These are phyloP conservation scores for Bathelium albidoporum DNA, from an alignment of 495 filamentous ascomycete species.

Conservation along the genomic window DNA sequence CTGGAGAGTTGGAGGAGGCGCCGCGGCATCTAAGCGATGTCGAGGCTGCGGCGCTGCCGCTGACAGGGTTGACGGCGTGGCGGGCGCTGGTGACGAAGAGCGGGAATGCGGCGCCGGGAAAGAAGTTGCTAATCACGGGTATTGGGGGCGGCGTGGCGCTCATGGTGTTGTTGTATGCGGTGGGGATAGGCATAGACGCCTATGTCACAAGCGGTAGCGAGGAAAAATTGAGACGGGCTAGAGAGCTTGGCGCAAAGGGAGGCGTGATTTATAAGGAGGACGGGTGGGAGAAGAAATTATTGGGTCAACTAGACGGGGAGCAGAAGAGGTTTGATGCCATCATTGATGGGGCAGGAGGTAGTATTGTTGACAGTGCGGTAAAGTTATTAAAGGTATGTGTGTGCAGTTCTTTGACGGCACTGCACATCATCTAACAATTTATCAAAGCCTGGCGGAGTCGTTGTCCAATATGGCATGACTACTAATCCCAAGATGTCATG, in stretches of 20 bases:
- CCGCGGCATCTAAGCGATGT: constrained; percentile 58
- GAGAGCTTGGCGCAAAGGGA: constrained; percentile 29
- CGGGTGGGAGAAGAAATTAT: constrained; percentile 35
- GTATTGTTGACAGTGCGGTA: constrained; percentile 28
- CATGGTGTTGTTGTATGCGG: constrained; percentile 32
- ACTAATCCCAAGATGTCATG: constrained; percentile 30
- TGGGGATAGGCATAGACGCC: constrained; percentile 28
- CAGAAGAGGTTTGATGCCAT: constrained; percentile 30
- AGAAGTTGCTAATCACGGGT: constrained; percentile 33
- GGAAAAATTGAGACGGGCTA: constrained; percentile 34
- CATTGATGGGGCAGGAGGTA: constrained; percentile 34
- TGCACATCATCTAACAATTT: background rate
- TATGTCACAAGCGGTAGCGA: constrained; percentile 32
- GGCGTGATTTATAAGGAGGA: constrained; percentile 35
- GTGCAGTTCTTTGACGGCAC: background rate
- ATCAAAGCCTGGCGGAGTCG: constrained; percentile 30
- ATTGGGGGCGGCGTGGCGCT: constrained; percentile 37
- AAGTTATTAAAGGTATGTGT: constrained; percentile 29
- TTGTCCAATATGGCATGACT: constrained; percentile 35
- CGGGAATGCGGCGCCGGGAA: constrained; percentile 28
- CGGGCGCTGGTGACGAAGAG: constrained; percentile 61
- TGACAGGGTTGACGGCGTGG: constrained; percentile 82
- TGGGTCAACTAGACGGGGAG: constrained; percentile 25
- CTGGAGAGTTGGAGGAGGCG: constrained; percentile 60
- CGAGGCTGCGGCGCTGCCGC: constrained; percentile 71